These are phyloP conservation scores for Apiotrichum veenhuisii DNA, from an alignment of 1,284 basidiomycete species.

Conservation along the genomic window DNA sequence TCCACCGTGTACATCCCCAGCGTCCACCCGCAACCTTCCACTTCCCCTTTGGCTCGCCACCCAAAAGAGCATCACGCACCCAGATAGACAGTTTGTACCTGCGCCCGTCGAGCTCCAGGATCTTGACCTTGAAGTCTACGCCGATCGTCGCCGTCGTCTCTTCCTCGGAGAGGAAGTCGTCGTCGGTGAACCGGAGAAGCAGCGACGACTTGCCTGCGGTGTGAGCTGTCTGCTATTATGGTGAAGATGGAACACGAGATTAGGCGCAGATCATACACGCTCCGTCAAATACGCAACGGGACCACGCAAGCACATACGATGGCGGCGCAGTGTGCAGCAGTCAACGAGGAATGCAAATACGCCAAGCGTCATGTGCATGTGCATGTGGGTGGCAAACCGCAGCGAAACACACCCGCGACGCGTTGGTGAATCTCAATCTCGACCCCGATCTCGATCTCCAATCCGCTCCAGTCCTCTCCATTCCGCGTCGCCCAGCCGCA, in stretches of 20 bases:
- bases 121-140: slow-evolving; percentile 56
- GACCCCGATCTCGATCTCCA: too few relatives aligned
- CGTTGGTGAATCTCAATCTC: too few relatives aligned
- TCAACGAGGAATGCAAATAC: too few relatives aligned
- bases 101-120: slow-evolving; percentile 52
- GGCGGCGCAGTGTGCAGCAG: too few relatives aligned
- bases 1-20: too few relatives aligned
- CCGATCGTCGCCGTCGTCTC: slow-evolving; percentile 88
- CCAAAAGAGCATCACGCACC: slow-evolving; percentile 37
- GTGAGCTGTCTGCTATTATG: not conserved
- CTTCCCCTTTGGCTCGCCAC: not conserved
- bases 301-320: not conserved
- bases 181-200: slow-evolving; percentile 88
- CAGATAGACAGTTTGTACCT: slow-evolving; percentile 58
- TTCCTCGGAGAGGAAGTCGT: slow-evolving; percentile 92
- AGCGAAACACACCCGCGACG: too few relatives aligned
- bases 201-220: slow-evolving; percentile 63
- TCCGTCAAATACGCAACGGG: too few relatives aligned
- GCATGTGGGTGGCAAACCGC: too few relatives aligned
- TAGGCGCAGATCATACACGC: too few relatives aligned
- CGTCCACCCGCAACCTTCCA: not conserved
- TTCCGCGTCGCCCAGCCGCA: too few relatives aligned
- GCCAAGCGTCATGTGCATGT: too few relatives aligned
- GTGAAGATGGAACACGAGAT: not conserved
- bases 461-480: too few relatives aligned